Base-by-base conservation (phyloP, 768 basidiomycete species). In the Phylloporus arenicola region DNA sequence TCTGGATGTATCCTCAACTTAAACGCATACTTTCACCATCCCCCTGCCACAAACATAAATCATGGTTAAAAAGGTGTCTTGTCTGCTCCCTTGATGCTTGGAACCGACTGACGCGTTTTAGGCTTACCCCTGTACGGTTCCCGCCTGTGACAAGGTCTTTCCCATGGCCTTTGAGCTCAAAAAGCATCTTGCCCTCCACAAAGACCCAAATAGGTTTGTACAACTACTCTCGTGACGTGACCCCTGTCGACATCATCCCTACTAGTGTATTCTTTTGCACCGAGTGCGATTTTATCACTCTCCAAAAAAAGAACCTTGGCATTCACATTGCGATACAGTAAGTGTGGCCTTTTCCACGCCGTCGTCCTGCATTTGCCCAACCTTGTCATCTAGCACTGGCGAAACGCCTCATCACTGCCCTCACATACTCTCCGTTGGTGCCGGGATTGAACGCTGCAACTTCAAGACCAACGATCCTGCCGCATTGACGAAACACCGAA, bases 401-500 rank as follows among this genome's bases (percentile, higher is more conserved):
- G 59, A 55, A 41, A 62, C 45, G 39, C 17, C 14, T 13, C 38
- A 51, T 22, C 19, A 30, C 0, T 62, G 60, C 29, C 55, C 50
- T 22, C 31, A 62, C 4, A 39, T 29, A 45, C 2, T 47, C 12
- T 11, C 0, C 17, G 4, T 17, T 17, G 19, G 14, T n/a, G n/a
- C 20, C 13, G 55, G 16, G 14, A 42, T 34, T 17, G 6, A 43
- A 31, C 43, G 29, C 2, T 64, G 64, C 35, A 33, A 38, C 1
- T 64, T 56, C 44, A 52, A 37, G 45, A 66, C 64, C 1, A 53
- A 54, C 13, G 64, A 64, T 41, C 64, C 64, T 1, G 60, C 62
- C 0, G 53, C 57, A 12, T 39, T 64, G 38, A 57, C 60, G 7
- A 63, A 58, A 29, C 64, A 64, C 33, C 62, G 64, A 2, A 66